phyloP scores from a whole-genome alignment of 2,329 filamentous ascomycete species.

The Pseudophaeomoniella oleicola region DNA sequence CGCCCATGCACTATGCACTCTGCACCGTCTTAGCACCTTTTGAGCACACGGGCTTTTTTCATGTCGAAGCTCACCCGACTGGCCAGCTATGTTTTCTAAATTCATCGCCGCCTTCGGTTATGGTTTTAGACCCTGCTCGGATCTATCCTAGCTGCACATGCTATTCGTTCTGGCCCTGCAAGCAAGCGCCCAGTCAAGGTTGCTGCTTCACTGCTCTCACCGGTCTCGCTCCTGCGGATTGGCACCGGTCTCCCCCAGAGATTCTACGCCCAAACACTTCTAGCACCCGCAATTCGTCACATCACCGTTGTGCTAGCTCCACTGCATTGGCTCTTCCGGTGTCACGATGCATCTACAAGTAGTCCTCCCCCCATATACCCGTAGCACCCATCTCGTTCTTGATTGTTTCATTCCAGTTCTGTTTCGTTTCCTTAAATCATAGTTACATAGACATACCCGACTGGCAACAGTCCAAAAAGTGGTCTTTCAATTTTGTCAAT shows the following conservation, averaged over 20 bases:
- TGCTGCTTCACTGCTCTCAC: background rate
- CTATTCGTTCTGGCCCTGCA: background rate
- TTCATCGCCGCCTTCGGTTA: background rate
- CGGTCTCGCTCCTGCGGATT: background rate
- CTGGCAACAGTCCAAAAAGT: background rate
- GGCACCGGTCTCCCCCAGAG: background rate
- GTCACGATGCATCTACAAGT: background rate
- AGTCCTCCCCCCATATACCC: background rate
- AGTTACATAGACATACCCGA: background rate
- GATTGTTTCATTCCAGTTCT: too few species aligned
- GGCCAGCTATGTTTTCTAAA: too few species aligned
- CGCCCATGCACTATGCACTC: too few species aligned
- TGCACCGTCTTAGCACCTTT: too few species aligned
- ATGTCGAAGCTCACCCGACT: too few species aligned
- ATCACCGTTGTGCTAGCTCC: background rate
- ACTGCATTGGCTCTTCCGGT: background rate
- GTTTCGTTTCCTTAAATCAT: background rate
- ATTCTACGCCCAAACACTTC: background rate
- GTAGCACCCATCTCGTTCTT: background rate
- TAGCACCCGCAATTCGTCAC: background rate
- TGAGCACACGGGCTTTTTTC: too few species aligned
- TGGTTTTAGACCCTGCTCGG: background rate
- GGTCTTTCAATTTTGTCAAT: too few species aligned
- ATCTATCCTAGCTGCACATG: background rate
- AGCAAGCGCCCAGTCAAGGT: background rate